Evolutionary conservation across 441 rosid genomes (phyloP), one percentile per base, ranked within the genome.

Genomic region (Croton setiger): DNA sequence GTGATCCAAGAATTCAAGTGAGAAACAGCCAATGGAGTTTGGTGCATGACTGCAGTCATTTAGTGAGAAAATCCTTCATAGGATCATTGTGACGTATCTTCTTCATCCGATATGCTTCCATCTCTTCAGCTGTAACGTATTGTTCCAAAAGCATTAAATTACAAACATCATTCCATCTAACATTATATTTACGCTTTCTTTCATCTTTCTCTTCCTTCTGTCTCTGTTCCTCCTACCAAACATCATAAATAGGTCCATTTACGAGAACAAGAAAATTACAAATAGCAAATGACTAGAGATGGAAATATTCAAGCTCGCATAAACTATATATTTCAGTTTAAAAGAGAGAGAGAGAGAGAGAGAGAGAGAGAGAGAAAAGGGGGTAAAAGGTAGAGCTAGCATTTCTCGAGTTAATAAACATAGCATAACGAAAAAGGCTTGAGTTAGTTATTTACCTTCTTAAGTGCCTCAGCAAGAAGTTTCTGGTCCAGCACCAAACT

Each of bases 41-140:
- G 20, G 1, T 7, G 55, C 4, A 47, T 7, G 5, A 7, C 13
- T n/a, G 51, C 17, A 1, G 51, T 45, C 51, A 45, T 45, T 45
- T 65, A 18, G 48, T 7, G 59, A 88, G 75, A 73, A 86, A 84
- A 67, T 81, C 87, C 76, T 73, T 84, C 96, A 88, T 83, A 4
- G 93, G 93, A 70, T 90, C 96, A 45, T 82, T 90, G 0, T 83
- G 88, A 66, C 84, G 92, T 41, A 84, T 67, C 70, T 53, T 87
- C 83, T 83, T 90, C 92, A 85, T 85, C 75, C 86, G 71, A 68
- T 82, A 86, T 7, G 94, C 96, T 74, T 87, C 94, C 89, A 86
- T 90, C 35, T 90, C 89, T 76, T 85, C 91, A 0, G 80, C 80
- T 15, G 93, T 90, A 21, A 83, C 90, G 92, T 88, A 45, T 7